Evolutionary conservation across 495 filamentous ascomycete species (phyloP), one percentile per base, ranked within the genome.

Genomic region (Rostrohypoxylon terebratum): DNA sequence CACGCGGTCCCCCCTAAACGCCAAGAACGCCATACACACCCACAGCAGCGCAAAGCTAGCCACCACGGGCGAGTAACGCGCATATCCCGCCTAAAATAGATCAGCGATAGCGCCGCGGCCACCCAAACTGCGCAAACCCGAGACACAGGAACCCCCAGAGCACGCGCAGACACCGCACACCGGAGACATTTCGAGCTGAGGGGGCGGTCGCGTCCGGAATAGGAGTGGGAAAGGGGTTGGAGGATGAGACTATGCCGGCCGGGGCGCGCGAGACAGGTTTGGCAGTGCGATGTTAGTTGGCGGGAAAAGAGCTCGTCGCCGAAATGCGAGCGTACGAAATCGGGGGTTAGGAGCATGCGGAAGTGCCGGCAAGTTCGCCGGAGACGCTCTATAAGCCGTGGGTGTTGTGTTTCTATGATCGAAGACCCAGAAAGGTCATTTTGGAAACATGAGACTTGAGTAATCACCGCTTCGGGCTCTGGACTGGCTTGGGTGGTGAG

Each of bases 361-460:
- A 58, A 58, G 54, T 40, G 54, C 8, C 20, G 34, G 34, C 34
- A 58, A 0, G 34, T 58, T 1, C 54, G 54, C 7, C 54, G 54
- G 1, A 58, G 34, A 13, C 34, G 54, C 54, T 58, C 16, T 18
- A 58, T 58, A n/a, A 57, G 28, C 28, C 53, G 31, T 1, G 53
- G 34, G 4, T 31, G 53, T 1, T 31, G 53, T n/a, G 14, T 16
- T 28, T 57, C 53, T 0, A 31, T 14, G 11, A 36, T 11, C 2
- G 53, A 57, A 3, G 53, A 57, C 21, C 36, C 53, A 4, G 28
- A 33, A 13, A 20, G 0, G 4, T 16, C n/a, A 3, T 5, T 13
- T 20, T 57, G 53, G 53, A 57, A 57, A 7, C 53, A 57, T 36
- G 53, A 57, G 53, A 7, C 53, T 36, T 36, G 53, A 57, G 53